phyloP scores from a whole-genome alignment of 2,329 filamentous ascomycete species.

The Calonectria multiphialidica region DNA sequence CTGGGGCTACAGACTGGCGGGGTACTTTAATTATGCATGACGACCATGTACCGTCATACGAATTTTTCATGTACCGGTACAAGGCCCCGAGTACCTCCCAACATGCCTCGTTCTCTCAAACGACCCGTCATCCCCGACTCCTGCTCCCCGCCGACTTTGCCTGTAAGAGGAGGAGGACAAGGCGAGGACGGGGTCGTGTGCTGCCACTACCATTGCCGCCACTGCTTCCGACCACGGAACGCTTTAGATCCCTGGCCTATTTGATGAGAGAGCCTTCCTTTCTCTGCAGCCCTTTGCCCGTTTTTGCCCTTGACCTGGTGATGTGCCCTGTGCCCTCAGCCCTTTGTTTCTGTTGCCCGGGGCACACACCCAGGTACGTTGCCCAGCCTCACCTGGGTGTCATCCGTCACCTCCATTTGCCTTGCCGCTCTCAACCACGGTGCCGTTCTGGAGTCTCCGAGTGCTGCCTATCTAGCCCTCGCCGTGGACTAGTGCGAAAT shows the following conservation, averaged over 20 bases:
- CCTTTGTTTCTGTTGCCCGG: conserved; percentile 7
- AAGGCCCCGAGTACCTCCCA: conserved; percentile 41
- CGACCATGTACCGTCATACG: conserved; percentile 51
- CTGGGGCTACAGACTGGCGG: conserved; percentile 34
- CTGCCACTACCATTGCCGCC: conserved; percentile 18
- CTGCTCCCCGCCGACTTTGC: conserved; percentile 15
- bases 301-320: conserved; percentile 8
- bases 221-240: background rate
- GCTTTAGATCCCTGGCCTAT: background rate
- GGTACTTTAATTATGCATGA: conserved; percentile 51
- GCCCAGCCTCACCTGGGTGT: conserved; percentile 26
- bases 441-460: conserved; percentile 7
- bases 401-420: conserved; percentile 20
- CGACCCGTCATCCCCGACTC: conserved; percentile 6
- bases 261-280: background rate
- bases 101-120: conserved; percentile 25
- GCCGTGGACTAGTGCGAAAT: conserved; percentile 19
- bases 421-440: conserved; percentile 23
- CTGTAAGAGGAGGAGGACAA: conserved; percentile 13
- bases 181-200: conserved; percentile 6
- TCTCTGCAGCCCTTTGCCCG: background rate
- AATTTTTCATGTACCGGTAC: conserved; percentile 50
- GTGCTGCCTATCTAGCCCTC: conserved; percentile 10
- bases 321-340: conserved; percentile 15
- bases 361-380: conserved; percentile 12